phyloP scores from a whole-genome alignment of 2,329 filamentous ascomycete genomes.

The Colletotrichum caudatum region DNA sequence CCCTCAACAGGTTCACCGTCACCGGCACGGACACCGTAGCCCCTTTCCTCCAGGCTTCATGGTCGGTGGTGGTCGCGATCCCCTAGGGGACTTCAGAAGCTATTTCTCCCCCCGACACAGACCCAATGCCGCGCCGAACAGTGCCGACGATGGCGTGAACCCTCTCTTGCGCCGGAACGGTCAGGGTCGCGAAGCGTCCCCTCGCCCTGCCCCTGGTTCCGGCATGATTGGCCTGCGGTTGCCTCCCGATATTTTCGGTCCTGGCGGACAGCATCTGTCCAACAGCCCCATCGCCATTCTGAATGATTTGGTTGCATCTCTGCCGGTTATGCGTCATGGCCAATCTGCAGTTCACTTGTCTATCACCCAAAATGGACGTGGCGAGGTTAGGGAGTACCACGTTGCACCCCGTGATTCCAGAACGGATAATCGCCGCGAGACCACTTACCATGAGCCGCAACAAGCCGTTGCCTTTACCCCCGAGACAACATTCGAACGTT shows the following conservation, averaged over 20 bases:
- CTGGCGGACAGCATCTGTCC: conserved; percentile 51
- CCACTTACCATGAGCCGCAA: conserved; percentile 69
- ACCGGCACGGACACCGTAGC: conserved; percentile 66
- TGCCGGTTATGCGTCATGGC: conserved; percentile 62
- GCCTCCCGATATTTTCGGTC: conserved; percentile 59
- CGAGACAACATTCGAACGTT: conserved; percentile 79
- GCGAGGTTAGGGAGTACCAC: conserved; percentile 66
- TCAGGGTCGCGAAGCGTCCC: conserved; percentile 58
- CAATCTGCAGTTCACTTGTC: conserved; percentile 71
- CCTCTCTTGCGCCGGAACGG: conserved; percentile 80
- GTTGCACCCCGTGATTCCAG: conserved; percentile 57
- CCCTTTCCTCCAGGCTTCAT: conserved; percentile 70
- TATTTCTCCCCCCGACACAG: conserved; percentile 66
- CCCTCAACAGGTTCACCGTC: conserved; percentile 62
- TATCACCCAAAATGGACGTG: conserved; percentile 62
- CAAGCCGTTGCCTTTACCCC: conserved; percentile 82
- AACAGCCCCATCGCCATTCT: conserved; percentile 67
- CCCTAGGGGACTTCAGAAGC: conserved; percentile 62
- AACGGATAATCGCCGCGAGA: conserved; percentile 63
- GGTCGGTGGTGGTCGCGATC: conserved; percentile 67
- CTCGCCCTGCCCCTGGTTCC: conserved; percentile 62
- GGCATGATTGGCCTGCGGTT: conserved; percentile 67
- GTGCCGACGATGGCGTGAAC: conserved; percentile 85
- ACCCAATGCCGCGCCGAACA: conserved; percentile 64
- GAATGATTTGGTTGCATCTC: conserved; percentile 67